phyloP scores from a whole-genome alignment of 495 filamentous ascomycete genomes.

The Aspergillus wentii region DNA sequence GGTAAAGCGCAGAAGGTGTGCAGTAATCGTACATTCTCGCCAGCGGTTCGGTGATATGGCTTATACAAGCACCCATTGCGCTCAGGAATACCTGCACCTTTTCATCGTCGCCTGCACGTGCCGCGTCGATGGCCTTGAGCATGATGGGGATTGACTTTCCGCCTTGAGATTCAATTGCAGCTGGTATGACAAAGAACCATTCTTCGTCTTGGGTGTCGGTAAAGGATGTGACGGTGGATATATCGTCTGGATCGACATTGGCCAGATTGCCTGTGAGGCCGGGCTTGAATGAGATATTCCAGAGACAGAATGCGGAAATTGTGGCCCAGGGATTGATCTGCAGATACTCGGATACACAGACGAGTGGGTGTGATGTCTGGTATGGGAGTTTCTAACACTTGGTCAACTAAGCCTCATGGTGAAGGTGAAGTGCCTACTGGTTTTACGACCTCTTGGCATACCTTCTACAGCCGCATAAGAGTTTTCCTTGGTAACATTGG shows the following conservation, averaged over 20 bases:
- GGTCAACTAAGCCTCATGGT: too few relatives aligned
- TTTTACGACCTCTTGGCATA: too few relatives aligned
- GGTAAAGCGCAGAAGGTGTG: slow-evolving; percentile 82
- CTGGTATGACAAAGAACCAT: slow-evolving; percentile 95
- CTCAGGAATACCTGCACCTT: slow-evolving; percentile 66
- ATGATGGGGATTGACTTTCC: slow-evolving; percentile 79
- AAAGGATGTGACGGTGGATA: slow-evolving; percentile 77
- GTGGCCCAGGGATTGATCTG: slow-evolving; percentile 91
- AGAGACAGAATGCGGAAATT: slow-evolving; percentile 82
- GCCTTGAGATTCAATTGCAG: slow-evolving; percentile 90
- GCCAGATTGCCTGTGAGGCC: too few relatives aligned
- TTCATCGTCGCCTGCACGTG: slow-evolving; percentile 51
- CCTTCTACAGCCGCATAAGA: too few relatives aligned
- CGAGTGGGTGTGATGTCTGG: slow-evolving; percentile 76
- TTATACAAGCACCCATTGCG: slow-evolving; percentile 82
- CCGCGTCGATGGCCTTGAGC: slow-evolving; percentile 77
- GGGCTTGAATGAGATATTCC: slow-evolving; percentile 82
- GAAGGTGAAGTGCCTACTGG: too few relatives aligned
- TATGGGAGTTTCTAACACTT: too few relatives aligned
- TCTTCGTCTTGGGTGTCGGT: slow-evolving; percentile 92
- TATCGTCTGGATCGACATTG: slow-evolving; percentile 74
- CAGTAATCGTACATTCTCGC: slow-evolving; percentile 86
- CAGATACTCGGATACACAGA: slow-evolving; percentile 70
- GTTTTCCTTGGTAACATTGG: too few relatives aligned
- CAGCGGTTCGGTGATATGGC: slow-evolving; percentile 63